A percentile compares a stretch with the other conserved stretches of the same genome.
These are phyloP conservation scores for Meripilus lineatus DNA, from an alignment of 1,284 basidiomycete genomes.

Conservation along the genomic window DNA sequence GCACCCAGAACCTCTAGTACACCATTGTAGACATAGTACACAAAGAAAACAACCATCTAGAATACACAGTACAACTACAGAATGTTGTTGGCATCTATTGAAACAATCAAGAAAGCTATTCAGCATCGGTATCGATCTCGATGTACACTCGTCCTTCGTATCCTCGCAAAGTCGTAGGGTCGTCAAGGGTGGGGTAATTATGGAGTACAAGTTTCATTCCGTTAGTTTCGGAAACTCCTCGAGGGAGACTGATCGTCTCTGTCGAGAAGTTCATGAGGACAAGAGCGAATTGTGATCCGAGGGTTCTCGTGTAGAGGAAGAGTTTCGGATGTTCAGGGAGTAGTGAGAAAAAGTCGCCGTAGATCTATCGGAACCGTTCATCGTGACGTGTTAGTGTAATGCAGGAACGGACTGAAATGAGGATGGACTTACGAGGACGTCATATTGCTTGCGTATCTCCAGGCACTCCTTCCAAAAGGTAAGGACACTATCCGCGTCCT, in stretches of 20 bases:
- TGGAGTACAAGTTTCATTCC: constrained; percentile 3
- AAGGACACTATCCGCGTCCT: constrained; percentile 46
- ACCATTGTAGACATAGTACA: no score
- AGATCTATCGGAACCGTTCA: no score
- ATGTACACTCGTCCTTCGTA: constrained; percentile 12
- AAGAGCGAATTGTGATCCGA: constrained; percentile 31
- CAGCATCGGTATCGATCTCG: no score
- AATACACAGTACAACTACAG: no score
- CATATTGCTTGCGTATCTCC: constrained; percentile 45
- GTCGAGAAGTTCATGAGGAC: constrained; percentile 51
- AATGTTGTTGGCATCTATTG: no score
- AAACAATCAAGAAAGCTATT: no score
- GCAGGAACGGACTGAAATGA: no score
- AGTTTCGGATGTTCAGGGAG: no score
- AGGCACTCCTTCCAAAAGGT: constrained; percentile 58
- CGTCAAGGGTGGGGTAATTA: constrained; percentile 7
- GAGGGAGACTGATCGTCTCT: neutral
- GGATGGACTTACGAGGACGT: constrained; percentile 56
- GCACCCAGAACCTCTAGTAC: no score
- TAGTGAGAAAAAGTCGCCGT: constrained; percentile 63
- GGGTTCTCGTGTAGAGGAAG: constrained; percentile 52
- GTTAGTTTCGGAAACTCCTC: neutral
- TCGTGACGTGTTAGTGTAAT: no score
- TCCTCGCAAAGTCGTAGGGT: constrained; percentile 2
- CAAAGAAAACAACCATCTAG: no score